phyloP scores from a whole-genome alignment of 345 rosid species.

The Salix suchowensis region DNA sequence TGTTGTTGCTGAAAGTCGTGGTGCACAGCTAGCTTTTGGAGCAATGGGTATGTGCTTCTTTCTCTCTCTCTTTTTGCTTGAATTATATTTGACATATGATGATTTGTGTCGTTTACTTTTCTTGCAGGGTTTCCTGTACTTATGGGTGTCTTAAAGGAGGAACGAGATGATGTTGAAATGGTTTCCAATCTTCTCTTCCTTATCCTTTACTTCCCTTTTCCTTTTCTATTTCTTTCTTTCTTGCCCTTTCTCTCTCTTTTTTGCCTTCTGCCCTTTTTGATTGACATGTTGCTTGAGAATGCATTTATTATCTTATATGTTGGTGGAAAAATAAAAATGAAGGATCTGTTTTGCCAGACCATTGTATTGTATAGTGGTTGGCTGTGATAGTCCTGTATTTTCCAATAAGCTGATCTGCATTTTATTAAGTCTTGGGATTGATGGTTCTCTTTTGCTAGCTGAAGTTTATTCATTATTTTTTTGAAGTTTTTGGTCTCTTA shows the following conservation, averaged over 20 bases:
- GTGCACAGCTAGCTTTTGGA: slow-evolving; percentile 86
- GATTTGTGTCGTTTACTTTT: slow-evolving; percentile 6
- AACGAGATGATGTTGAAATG: slow-evolving; percentile 89
- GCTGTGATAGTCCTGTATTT: not conserved
- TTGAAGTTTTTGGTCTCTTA: not conserved
- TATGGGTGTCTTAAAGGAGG: slow-evolving; percentile 74
- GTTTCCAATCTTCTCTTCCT: slow-evolving; percentile 30
- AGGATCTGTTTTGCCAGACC: not conserved
- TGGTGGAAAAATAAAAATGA: not conserved
- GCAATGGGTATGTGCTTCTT: slow-evolving; percentile 58
- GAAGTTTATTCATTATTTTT: not conserved
- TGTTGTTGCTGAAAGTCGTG: slow-evolving; percentile 77
- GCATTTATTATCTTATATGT: not conserved
- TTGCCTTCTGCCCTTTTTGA: not conserved
- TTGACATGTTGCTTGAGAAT: not conserved
- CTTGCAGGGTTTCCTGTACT: slow-evolving; percentile 90
- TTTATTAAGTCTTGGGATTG: not conserved
- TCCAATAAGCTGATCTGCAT: not conserved
- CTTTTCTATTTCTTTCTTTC: not conserved
- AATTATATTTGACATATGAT: slow-evolving; percentile 1
- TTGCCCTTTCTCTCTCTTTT: not conserved
- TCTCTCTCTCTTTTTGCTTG: not conserved
- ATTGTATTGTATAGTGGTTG: not conserved
- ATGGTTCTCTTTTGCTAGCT: not conserved
- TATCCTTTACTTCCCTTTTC: not conserved